These are phyloP conservation scores for Aspergillus cejpii DNA, from an alignment of 2,329 filamentous ascomycete genomes.

Conservation along the genomic window DNA sequence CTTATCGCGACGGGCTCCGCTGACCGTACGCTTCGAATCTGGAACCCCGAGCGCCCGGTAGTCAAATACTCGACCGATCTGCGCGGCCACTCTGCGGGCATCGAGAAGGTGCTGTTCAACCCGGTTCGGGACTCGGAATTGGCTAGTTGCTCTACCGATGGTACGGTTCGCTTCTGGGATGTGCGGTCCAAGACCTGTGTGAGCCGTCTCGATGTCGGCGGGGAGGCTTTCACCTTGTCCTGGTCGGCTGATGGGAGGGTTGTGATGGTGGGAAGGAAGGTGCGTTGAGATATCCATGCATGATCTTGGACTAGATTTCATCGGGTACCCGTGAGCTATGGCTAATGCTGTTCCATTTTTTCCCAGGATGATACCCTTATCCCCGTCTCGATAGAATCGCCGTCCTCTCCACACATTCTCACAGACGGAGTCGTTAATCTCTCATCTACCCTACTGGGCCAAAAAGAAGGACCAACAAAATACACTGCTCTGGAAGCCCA, in stretches of 20 bases:
- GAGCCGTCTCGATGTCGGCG: conserved; percentile 44
- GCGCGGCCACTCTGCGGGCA: conserved; percentile 42
- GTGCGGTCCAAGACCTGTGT: conserved; percentile 45
- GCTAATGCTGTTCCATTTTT: conserved; percentile 3
- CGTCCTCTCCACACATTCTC: conserved; percentile 32
- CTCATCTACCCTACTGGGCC: conserved; percentile 7
- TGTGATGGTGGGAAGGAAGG: conserved; percentile 45
- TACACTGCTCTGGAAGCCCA: conserved; percentile 39
- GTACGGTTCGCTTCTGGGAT: conserved; percentile 47
- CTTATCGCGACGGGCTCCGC: conserved; percentile 82
- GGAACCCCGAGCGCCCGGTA: conserved; percentile 59
- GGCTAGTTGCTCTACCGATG: conserved; percentile 46
- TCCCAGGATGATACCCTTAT: conserved; percentile 44
- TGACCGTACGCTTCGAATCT: conserved; percentile 83
- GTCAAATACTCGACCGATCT: conserved; percentile 45
- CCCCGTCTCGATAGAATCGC: conserved; percentile 39
- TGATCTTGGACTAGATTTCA: not conserved
- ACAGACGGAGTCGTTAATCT: conserved; percentile 11
- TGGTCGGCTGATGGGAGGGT: conserved; percentile 45
- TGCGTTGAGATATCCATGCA: conserved; percentile 15
- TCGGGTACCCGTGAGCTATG: not conserved
- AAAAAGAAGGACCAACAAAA: conserved; percentile 20
- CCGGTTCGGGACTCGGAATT: conserved; percentile 45
- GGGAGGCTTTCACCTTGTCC: conserved; percentile 44
- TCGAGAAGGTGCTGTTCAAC: conserved; percentile 47